Conservation (phyloP, 169 alveolate species). For the Blepharisma undulans region DNA sequence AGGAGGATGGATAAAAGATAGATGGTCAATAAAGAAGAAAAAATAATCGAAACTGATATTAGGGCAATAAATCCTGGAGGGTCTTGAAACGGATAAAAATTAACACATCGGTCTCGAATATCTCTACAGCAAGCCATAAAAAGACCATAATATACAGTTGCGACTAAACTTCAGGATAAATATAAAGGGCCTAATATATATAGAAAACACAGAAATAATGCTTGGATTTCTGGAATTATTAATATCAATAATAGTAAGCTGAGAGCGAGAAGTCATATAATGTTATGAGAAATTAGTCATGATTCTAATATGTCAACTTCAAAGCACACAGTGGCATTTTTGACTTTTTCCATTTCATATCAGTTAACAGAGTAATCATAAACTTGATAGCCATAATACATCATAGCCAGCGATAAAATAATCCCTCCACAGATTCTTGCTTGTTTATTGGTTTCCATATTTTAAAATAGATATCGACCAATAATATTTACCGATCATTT, state of each 20-base stretch:
- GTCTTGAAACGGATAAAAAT: background rate
- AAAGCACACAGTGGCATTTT: background rate
- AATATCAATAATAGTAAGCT: background rate
- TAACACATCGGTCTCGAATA: background rate
- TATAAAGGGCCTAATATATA: constrained; percentile 19
- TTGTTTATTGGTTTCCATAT: constrained; percentile 19
- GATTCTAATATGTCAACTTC: background rate
- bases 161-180: background rate
- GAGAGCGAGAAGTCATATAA: background rate
- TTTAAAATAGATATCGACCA: background rate
- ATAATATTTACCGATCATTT: background rate
- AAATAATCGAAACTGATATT: background rate
- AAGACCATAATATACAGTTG: constrained; percentile 3
- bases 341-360: background rate
- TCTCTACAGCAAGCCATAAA: constrained; percentile 1
- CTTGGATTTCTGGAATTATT: background rate
- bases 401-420: background rate
- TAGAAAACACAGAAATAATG: background rate
- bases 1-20: background rate
- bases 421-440: background rate
- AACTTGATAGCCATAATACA: constrained; percentile 11
- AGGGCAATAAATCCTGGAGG: constrained; percentile 16
- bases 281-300: background rate
- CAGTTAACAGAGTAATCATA: background rate
- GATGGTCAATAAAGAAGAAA: constrained; percentile 1